Evolutionary conservation across 2,329 filamentous ascomycete genomes (phyloP).

Genomic region (Fusarium sulawesiense): DNA sequence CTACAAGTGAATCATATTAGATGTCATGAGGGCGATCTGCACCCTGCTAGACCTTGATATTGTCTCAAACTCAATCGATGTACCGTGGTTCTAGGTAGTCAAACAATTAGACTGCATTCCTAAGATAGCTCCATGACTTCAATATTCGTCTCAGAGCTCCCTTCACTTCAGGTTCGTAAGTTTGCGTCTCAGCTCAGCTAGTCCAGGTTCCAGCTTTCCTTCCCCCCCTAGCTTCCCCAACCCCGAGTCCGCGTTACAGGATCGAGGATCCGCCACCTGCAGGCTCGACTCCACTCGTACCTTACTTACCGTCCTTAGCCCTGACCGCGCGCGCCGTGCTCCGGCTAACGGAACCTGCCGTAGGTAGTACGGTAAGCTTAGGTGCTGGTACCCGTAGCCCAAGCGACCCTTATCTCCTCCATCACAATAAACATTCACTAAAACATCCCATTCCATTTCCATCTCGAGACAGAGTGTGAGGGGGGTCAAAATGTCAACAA

Average conservation of each 20-base stretch:
- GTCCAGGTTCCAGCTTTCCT: background rate
- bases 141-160: background rate
- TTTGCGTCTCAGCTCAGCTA: slow-evolving; percentile 7
- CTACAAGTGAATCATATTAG: background rate
- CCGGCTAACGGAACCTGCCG: slow-evolving; percentile 24
- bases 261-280: slow-evolving; percentile 2
- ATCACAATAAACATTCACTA: slow-evolving; percentile 31
- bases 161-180: background rate
- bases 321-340: slow-evolving; percentile 8
- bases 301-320: slow-evolving; percentile 10
- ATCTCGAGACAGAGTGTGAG: slow-evolving; percentile 2
- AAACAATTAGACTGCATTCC: background rate
- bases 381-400: slow-evolving; percentile 25
- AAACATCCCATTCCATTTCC: slow-evolving; percentile 23
- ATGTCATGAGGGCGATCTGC: background rate
- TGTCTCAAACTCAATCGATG: background rate
- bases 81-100: background rate
- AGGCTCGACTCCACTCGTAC: background rate
- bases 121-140: background rate
- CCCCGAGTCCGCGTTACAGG: slow-evolving; percentile 3
- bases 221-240: background rate
- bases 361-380: background rate
- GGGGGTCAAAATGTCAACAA: slow-evolving; percentile 54
- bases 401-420: slow-evolving; percentile 30
- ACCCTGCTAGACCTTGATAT: background rate